Base-by-base conservation (phyloP, 805 yeast genomes). In the Zygotorulaspora danielsina region DNA sequence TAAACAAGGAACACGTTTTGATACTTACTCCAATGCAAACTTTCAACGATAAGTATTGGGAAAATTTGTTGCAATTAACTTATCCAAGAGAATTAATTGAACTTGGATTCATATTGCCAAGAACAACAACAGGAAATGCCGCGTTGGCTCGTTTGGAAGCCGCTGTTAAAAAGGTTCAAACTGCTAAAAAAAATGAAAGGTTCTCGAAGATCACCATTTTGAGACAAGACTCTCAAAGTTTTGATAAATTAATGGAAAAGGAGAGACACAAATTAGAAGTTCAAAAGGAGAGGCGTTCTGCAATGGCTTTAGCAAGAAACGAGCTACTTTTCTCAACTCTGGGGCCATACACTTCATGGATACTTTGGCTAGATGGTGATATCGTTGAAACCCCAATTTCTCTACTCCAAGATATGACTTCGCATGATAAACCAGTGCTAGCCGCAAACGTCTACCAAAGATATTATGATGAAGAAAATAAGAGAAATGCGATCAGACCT, bases 281-380 rank as follows among this genome's bases (percentile, higher is more conserved):
- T 19, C 98, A 93, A 64, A 89, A 88, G 63, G 83, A 84, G 54
- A 77, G 98, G 61, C 78, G 98, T 51, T 63, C 84, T 4, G 79
- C 80, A 55, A 90, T 93, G 97, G 95, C 97, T 2, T 69, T 87
- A 49, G 96, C 97, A 3, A 74, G 98, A 60, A 93, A 93, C 69
- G 88, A 96, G 27, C 69, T 93, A 42, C 71, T 93, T 34, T 87
- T 88, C 66, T 84, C 97, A 7, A 79, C 97, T 1, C 68, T 93
- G 33, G 84, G 88, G 3, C 95, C 97, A 15, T 76, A 83, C 51
- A 88, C 95, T 2, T 78, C 94, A 16, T 93, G 98, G 98, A 84
- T 90, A 13, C 68, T 93, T 36, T 93, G 99, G 99, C 69, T 93
- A 50, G 99, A 93, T 64, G 81, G 95, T 2, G 99, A 93, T 64